Base-by-base conservation (phyloP, 2,329 filamentous ascomycete genomes). In the Rutstroemia sp. region DNA sequence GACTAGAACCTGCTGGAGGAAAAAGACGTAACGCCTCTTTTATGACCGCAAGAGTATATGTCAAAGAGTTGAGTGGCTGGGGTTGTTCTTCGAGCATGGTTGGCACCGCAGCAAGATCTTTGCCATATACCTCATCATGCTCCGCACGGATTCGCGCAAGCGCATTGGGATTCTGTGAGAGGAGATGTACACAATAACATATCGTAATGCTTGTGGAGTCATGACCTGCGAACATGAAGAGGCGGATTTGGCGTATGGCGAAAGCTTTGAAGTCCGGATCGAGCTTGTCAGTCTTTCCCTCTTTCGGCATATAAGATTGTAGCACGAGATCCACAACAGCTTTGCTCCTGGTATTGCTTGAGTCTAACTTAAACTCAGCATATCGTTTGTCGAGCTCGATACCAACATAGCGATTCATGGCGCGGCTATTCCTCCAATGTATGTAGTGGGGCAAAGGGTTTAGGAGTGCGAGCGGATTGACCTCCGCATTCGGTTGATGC, bases 211-310 rank as follows among this genome's bases (percentile, higher is more conserved):
- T 45, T 17, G 58, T 64, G 12, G 63, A 63, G 46, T 65, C 65
- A 40, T 65, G 58, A 5, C 64, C 64, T 7, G 60, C 64, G 52
- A 67, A 65, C 14, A 67, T 44, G 48, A 65, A 65, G 7, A 55
- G 30, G n/a, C 50, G 21, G 16, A 57, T 42, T 16, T 57, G 44
- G 2, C 21, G 4, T 10, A 30, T 54, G 2, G 46, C 42, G 12
- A 46, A 36, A 16, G 25, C 49, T 5, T 30, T 48, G 36, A 57
- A 48, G 6, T 30, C 25, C 7, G 42, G 14, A 21, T 48, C 45
- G 16, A 38, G 5, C 12, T 30, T 16, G 1, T 45, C 27, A 9
- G 42, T 27, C 12, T 27, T 39, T 9, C 23, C 19, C n/a, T 49
- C 25, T 10, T 14, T 21, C 8, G 14, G 17, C 5, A 54, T 25